Evolutionary conservation across 176 grass and related monocot genomes (phyloP).

Genomic region (Oryza punctata): DNA sequence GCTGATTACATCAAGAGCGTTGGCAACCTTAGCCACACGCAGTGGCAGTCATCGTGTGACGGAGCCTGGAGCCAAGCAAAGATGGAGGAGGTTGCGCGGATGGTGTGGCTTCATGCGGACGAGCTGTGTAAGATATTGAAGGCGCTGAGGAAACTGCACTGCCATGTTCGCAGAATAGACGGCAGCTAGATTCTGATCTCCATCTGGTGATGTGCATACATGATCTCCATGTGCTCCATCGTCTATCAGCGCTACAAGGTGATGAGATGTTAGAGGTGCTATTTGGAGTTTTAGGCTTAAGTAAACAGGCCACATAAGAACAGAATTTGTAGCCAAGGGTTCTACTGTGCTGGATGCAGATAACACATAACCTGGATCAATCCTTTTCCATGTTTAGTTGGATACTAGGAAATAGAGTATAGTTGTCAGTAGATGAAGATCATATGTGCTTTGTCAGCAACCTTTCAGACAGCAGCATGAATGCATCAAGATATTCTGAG

Average conservation of each 20-base stretch:
- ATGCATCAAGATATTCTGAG: not conserved
- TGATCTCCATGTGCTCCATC: not conserved
- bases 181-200: no score
- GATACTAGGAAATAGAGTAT: not conserved
- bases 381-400: not conserved
- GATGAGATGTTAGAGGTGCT: not conserved
- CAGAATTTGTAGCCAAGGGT: not conserved
- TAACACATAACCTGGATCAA: not conserved
- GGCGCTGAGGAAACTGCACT: no score
- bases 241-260: not conserved
- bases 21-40: conserved; percentile 42
- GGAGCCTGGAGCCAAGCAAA: conserved; percentile 43
- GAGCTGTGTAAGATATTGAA: conserved; percentile 37
- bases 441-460: not conserved
- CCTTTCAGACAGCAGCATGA: not conserved
- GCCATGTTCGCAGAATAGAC: no score
- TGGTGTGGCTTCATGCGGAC: conserved; percentile 38
- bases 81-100: conserved; percentile 52
- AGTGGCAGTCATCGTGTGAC: not conserved
- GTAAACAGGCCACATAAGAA: not conserved
- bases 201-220: no score
- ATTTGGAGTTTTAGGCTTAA: not conserved
- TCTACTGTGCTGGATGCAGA: not conserved
- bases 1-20: conserved; percentile 60
- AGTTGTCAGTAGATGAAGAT: not conserved